Conservation (phyloP, 768 basidiomycete genomes). For the Mycena epipterygia region DNA sequence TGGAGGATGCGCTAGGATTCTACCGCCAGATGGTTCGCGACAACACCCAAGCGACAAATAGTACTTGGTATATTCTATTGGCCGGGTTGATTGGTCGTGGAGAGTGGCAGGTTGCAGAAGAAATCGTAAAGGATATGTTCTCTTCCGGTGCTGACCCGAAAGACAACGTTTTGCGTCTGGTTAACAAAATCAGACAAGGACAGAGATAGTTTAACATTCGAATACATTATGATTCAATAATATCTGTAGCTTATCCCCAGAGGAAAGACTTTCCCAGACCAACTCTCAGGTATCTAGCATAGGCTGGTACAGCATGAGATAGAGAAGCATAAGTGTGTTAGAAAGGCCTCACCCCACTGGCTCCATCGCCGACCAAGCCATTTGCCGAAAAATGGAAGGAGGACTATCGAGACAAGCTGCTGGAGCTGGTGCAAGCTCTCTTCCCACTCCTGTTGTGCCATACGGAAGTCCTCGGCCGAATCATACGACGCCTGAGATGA, state of each 20-base stretch:
- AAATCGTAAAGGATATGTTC: slow-evolving; percentile 74
- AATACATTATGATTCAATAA: slow-evolving; percentile 48
- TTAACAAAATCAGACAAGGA: slow-evolving; percentile 61
- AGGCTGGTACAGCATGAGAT: slow-evolving; percentile 60
- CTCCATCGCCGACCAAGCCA: slow-evolving; percentile 91
- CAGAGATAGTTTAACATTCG: slow-evolving; percentile 36
- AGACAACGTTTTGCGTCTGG: slow-evolving; percentile 61
- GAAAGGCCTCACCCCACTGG: slow-evolving; percentile 76
- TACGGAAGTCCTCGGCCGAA: slow-evolving; percentile 77
- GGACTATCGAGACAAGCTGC: slow-evolving; percentile 81
- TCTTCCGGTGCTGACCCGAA: slow-evolving; percentile 59
- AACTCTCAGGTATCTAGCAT: slow-evolving; percentile 76
- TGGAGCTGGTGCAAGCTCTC: slow-evolving; percentile 90
- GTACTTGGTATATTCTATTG: slow-evolving; percentile 86
- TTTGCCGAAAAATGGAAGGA: slow-evolving; percentile 90
- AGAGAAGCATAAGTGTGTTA: background rate
- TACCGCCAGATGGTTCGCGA: slow-evolving; percentile 71
- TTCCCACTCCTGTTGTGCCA: slow-evolving; percentile 94
- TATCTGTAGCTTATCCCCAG: slow-evolving; percentile 49
- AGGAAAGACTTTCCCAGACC: slow-evolving; percentile 78
- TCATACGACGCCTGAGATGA: slow-evolving; percentile 70
- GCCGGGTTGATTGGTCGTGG: slow-evolving; percentile 69
- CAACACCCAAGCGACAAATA: slow-evolving; percentile 63
- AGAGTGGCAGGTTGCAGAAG: slow-evolving; percentile 73
- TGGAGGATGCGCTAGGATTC: slow-evolving; percentile 68